These are phyloP conservation scores for Colletotrichum noveboracense DNA, from an alignment of 2,329 filamentous ascomycete genomes.

Conservation along the genomic window DNA sequence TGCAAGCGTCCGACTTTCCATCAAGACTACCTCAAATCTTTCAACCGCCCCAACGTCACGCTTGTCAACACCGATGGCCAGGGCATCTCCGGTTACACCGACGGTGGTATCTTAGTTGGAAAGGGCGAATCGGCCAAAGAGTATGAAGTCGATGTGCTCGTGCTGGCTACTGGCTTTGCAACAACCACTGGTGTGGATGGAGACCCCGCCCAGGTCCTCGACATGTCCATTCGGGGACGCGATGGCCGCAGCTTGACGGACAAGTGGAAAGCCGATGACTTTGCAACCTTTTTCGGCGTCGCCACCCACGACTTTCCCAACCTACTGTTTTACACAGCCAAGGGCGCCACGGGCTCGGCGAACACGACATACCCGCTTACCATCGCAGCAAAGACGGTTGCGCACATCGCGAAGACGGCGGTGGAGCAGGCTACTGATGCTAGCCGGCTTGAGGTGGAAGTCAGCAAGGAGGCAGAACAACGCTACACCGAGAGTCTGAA, in stretches of 20 bases:
- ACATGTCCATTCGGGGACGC: constrained; percentile 43
- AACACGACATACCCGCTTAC: neutral
- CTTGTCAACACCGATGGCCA: constrained; percentile 64
- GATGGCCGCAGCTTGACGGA: constrained; percentile 46
- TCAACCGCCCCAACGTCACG: constrained; percentile 63
- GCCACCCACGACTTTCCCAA: constrained; percentile 57
- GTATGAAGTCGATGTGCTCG: constrained; percentile 48
- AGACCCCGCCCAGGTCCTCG: neutral
- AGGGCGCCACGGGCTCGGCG: neutral
- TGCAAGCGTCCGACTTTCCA: constrained; percentile 70
- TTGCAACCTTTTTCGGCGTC: constrained; percentile 58
- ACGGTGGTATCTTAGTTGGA: constrained; percentile 47
- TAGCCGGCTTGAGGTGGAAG: neutral
- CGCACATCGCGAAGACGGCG: neutral
- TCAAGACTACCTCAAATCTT: constrained; percentile 61
- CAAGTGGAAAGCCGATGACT: constrained; percentile 45
- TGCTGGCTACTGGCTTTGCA: constrained; percentile 40
- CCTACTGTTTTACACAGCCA: neutral
- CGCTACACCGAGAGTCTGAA: neutral
- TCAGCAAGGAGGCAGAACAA: neutral
- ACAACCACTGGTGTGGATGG: constrained; percentile 26
- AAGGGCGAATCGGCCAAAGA: constrained; percentile 41
- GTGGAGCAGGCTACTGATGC: neutral
- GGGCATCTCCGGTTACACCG: constrained; percentile 51
- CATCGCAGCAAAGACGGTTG: neutral